phyloP scores from a whole-genome alignment of 2,329 filamentous ascomycete genomes.

The Diaporthe sp. region DNA sequence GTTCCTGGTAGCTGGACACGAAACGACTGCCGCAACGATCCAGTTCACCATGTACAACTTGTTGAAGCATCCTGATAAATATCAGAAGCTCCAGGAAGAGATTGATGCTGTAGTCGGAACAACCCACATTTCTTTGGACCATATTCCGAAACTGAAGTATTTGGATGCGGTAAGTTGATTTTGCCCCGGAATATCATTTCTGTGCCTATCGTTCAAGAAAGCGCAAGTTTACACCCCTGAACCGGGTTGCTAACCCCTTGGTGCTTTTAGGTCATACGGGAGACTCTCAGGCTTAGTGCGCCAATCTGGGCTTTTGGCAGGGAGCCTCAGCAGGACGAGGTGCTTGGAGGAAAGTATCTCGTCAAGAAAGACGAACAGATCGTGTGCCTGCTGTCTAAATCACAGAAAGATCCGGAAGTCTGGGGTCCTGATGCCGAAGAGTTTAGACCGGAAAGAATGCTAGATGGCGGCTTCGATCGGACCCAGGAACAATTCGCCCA shows the following conservation, averaged over 20 bases:
- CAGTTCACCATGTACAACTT: slow-evolving; percentile 39
- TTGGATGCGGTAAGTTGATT: slow-evolving; percentile 39
- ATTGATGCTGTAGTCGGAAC: slow-evolving; percentile 40
- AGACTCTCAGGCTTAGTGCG: slow-evolving; percentile 7
- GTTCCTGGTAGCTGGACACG: slow-evolving; percentile 37
- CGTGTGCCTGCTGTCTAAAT: slow-evolving; percentile 35
- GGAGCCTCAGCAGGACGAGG: neutral
- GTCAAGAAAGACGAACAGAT: slow-evolving; percentile 1
- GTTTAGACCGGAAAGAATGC: slow-evolving; percentile 41
- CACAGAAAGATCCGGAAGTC: slow-evolving; percentile 39
- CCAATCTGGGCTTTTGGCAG: slow-evolving; percentile 5
- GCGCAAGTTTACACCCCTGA: too few relatives aligned
- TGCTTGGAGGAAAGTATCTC: neutral
- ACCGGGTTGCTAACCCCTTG: neutral
- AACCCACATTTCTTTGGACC: slow-evolving; percentile 32
- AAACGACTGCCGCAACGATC: slow-evolving; percentile 39
- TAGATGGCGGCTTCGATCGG: slow-evolving; percentile 39
- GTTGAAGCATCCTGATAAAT: slow-evolving; percentile 38
- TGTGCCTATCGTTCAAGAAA: too few relatives aligned
- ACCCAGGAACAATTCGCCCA: neutral
- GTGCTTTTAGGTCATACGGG: neutral
- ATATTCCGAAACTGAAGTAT: slow-evolving; percentile 40
- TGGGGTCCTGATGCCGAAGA: slow-evolving; percentile 40
- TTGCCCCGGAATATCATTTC: too few relatives aligned
- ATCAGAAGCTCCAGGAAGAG: slow-evolving; percentile 40